A percentile compares a stretch with the other conserved stretches of the same genome.
phyloP scores from a whole-genome alignment of 2,329 filamentous ascomycete genomes.

The Aspergillus sp. region DNA sequence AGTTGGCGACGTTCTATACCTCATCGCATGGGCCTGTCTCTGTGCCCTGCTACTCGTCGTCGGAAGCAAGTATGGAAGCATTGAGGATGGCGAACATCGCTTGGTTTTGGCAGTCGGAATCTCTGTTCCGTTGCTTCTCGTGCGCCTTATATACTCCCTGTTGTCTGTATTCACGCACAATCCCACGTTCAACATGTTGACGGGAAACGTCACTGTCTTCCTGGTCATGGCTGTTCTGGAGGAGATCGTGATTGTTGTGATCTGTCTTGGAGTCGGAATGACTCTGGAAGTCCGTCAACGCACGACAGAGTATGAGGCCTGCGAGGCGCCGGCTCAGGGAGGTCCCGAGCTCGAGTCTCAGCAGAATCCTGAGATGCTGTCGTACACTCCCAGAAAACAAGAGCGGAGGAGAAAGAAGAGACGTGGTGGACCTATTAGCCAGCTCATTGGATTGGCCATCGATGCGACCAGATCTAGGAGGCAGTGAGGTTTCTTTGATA shows the following conservation, averaged over 20 bases:
- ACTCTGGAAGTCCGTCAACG: slow-evolving; percentile 10
- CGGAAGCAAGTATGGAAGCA: slow-evolving; percentile 31
- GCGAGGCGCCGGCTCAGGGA: neutral
- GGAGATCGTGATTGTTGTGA: slow-evolving; percentile 52
- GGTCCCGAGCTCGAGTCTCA: neutral
- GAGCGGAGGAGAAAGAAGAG: slow-evolving; percentile 7
- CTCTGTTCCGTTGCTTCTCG: slow-evolving; percentile 52
- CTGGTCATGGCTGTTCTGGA: slow-evolving; percentile 53
- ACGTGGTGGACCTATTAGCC: slow-evolving; percentile 7
- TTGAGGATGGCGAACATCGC: slow-evolving; percentile 50
- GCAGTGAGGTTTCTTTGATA: neutral
- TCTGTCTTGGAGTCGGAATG: slow-evolving; percentile 41
- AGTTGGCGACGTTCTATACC: slow-evolving; percentile 47
- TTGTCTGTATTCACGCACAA: slow-evolving; percentile 46
- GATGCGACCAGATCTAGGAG: neutral
- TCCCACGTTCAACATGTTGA: slow-evolving; percentile 47
- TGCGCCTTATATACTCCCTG: slow-evolving; percentile 53
- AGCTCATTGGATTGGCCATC: neutral
- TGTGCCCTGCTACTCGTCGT: slow-evolving; percentile 36
- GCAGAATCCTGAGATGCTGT: neutral
- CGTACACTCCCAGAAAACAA: neutral
- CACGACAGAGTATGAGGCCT: neutral
- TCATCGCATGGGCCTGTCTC: slow-evolving; percentile 44
- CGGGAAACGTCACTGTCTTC: slow-evolving; percentile 42
- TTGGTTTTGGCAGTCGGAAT: slow-evolving; percentile 47